Evolutionary conservation across 805 yeast species (phyloP), one percentile per base, ranked within the genome.

Genomic region (Saccharomycopsis microspora): DNA sequence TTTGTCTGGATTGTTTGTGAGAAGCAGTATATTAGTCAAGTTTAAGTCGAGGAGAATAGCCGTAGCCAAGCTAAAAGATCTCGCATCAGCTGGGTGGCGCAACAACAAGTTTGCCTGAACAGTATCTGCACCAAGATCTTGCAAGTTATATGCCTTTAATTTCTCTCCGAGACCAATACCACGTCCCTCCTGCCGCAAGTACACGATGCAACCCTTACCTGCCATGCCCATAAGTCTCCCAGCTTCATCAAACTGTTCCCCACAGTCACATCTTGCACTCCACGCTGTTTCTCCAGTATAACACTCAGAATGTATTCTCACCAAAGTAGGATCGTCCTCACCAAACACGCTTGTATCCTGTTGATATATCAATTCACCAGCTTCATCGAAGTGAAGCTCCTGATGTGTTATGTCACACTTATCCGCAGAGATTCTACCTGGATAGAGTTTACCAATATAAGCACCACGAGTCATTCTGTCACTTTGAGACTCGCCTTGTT

Each of bases 401-500:
- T 70, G 58, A 4, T 69, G 63, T 32, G 63, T 56, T 28, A 53
- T 60, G 27, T 65, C 76, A 60, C 83, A 93, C 5, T 48, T 54
- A 59, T 85, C 93, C 0, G 94, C 94, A 3, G 66, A 59, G 32
- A 64, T 63, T 55, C 98, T 73, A 3, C 97, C 97, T 4, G 98
- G 97, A 56, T 77, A 80, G 46, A 93, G 68, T 58, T 78, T 80
- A 4, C 99, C 99, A 33, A 85, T 78, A 57, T 93, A 93, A 0
- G 98, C 98, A 31, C 99, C 99, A 56, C 98, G 74, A n/a, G 95
- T 88, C 97, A 93, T 93, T 56, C 98, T 66, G 61, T 87, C 97
- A 57, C 78, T 82, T 64, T 88, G 97, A 0, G 95, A 71, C 54
- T 93, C 98, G 41, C 77, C 76, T 0, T 67, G 67, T 46, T 85